These are phyloP conservation scores for Schizosaccharomyces versatilis DNA, from an alignment of 1,139 yeast genomes.

Conservation along the genomic window DNA sequence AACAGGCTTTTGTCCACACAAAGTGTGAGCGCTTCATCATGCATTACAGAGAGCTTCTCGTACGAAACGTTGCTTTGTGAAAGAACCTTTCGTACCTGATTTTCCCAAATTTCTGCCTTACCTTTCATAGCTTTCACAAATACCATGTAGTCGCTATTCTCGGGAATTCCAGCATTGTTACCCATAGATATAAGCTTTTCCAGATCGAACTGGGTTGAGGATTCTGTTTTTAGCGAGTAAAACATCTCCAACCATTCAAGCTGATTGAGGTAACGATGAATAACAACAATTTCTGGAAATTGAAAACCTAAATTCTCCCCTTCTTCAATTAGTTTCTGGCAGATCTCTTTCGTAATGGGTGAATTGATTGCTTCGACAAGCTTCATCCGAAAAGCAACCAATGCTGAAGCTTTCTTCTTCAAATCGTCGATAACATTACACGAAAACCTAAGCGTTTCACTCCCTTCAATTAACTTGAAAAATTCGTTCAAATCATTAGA, in stretches of 20 bases:
- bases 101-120: constrained; percentile 15
- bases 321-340: constrained; percentile 20
- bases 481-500: neutral
- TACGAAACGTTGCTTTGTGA: constrained; percentile 3
- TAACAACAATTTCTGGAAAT: constrained; percentile 29
- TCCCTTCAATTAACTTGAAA: neutral
- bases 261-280: constrained; percentile 30
- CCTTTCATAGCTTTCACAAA: constrained; percentile 9
- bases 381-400: neutral
- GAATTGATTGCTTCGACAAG: constrained; percentile 7
- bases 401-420: neutral
- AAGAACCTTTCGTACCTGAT: constrained; percentile 11
- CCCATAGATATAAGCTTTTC: constrained; percentile 24
- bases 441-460: neutral
- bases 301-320: constrained; percentile 41
- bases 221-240: constrained; percentile 13
- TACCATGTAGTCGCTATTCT: constrained; percentile 15
- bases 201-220: constrained; percentile 20
- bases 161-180: constrained; percentile 18
- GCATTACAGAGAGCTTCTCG: neutral
- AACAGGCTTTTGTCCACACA: neutral
- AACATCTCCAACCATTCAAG: constrained; percentile 26
- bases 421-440: neutral
- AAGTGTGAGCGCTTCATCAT: neutral
- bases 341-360: constrained; percentile 14